Evolutionary conservation across 106 monocot species (phyloP).

Genomic region (Acorus calamus): DNA sequence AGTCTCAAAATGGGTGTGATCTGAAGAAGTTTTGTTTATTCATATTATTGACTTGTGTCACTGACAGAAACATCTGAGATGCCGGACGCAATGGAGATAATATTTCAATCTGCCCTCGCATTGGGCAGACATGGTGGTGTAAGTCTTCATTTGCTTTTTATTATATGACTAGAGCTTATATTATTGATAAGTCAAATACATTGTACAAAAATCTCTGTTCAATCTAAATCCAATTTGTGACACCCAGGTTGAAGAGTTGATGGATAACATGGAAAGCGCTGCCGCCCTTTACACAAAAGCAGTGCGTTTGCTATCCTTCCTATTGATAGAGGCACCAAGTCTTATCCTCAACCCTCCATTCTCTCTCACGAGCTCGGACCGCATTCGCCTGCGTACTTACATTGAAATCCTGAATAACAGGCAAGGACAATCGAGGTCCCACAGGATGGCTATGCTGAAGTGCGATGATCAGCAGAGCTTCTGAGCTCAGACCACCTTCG

Average conservation of each 20-base stretch:
- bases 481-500: too few species aligned
- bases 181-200: too few species aligned
- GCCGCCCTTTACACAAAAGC: conserved; percentile 42
- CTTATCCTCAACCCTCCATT: conserved; percentile 57
- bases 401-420: conserved; percentile 67
- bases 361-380: conserved; percentile 41
- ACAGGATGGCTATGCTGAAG: conserved; percentile 39
- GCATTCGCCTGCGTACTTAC: conserved; percentile 43
- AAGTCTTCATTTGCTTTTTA: conserved; percentile 9
- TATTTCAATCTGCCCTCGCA: conserved; percentile 72
- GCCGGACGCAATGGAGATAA: conserved; percentile 93
- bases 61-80: conserved; percentile 70
- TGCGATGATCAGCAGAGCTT: conserved; percentile 6
- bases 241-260: conserved; percentile 77
- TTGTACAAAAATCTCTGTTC: too few species aligned
- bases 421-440: conserved; percentile 45
- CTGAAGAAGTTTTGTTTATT: not conserved
- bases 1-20: too few species aligned
- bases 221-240: too few species aligned
- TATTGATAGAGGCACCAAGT: conserved; percentile 71
- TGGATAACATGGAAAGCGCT: conserved; percentile 54
- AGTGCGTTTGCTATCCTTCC: conserved; percentile 37
- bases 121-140: conserved; percentile 78
- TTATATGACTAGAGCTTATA: too few species aligned
- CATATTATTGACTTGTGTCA: not conserved